These are phyloP conservation scores for Tetracentron sinense DNA, from an alignment of 164 flowering plant genomes.

Conservation along the genomic window DNA sequence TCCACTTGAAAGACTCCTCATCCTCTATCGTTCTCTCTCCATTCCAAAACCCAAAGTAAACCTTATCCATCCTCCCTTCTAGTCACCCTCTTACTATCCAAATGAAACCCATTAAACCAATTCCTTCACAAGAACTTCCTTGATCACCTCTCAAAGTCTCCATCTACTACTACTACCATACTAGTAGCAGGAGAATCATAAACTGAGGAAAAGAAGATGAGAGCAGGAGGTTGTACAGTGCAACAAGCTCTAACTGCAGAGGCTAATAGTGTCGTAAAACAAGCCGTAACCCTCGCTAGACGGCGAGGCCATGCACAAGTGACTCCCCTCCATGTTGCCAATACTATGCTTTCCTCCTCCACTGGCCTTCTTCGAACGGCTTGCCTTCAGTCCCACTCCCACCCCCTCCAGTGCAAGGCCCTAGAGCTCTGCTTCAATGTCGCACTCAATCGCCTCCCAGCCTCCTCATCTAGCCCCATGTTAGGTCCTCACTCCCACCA, in stretches of 20 bases:
- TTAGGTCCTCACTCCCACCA: constrained; percentile 42
- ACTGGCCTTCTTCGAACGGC: constrained; percentile 74
- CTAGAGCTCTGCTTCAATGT: constrained; percentile 97
- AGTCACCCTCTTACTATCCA: constrained; percentile 5
- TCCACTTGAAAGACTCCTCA: too few relatives aligned
- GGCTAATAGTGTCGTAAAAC: constrained; percentile 71
- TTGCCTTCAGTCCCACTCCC: constrained; percentile 85
- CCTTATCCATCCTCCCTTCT: too few relatives aligned
- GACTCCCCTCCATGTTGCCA: constrained; percentile 95
- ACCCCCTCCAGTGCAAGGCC: constrained; percentile 91
- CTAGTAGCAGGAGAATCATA: background rate
- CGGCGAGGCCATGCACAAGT: constrained; percentile 93
- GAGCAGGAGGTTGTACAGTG: constrained; percentile 76
- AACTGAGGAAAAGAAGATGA: constrained; percentile 47
- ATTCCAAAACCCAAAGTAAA: too few relatives aligned
- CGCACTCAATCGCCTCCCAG: constrained; percentile 92
- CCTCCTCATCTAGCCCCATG: constrained; percentile 58
- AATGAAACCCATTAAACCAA: constrained; percentile 8
- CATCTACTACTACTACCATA: background rate
- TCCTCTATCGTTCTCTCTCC: too few relatives aligned
- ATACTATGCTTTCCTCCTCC: constrained; percentile 77
- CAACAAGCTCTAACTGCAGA: constrained; percentile 86
- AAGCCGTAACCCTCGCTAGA: constrained; percentile 67
- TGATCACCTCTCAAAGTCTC: constrained; percentile 9
- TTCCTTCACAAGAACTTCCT: background rate